Evolutionary conservation across 345 rosid genomes (phyloP), one percentile per base, ranked within the genome.

Genomic region (Limnanthes douglasii): DNA sequence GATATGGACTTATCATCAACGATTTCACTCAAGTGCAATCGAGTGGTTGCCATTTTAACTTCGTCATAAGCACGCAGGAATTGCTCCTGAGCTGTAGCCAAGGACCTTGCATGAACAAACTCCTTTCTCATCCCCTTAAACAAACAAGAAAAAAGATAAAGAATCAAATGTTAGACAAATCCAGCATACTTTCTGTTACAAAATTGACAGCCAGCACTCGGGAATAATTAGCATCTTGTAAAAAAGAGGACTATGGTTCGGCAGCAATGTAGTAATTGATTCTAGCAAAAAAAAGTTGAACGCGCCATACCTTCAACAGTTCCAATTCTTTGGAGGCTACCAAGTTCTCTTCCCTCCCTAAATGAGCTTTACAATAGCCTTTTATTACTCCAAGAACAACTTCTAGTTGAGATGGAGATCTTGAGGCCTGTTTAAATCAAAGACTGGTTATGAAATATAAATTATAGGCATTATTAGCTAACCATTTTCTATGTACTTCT

Each of bases 11-110:
- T 68, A 48, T 83, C 95, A 37, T 76, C 61, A 50, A 79, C 92
- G 38, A 62, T 65, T 64, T 73, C 92, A 62, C 62, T 62, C 18
- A 88, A 62, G 47, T 70, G 93, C 56, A 88, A 56, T 43, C 97
- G 66, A 41, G 83, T 70, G 47, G 86, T 79, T 24, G 97, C 82
- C 93, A 88, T 88, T 71, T 64, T 83, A 56, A 88, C 66, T 62
- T 83, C 95, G 42, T 88, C 95, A 33, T 88, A 72, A 43, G 97
- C 90, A 45, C 69, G 68, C 43, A 88, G 69, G 57, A 73, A 56
- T 36, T 83, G 72, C 45, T 93, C 93, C 77, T 88, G 97, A 47
- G 70, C 60, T 57, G 69, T 66, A 34, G 90, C 75, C 68, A 88
- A 66, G 46, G 62, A 57, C 65, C 97, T 76, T 25, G 97, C 86